Evolutionary conservation across 1,284 basidiomycete genomes (phyloP), one percentile per base, ranked within the genome.

Genomic region (Sphagnurus paluster): DNA sequence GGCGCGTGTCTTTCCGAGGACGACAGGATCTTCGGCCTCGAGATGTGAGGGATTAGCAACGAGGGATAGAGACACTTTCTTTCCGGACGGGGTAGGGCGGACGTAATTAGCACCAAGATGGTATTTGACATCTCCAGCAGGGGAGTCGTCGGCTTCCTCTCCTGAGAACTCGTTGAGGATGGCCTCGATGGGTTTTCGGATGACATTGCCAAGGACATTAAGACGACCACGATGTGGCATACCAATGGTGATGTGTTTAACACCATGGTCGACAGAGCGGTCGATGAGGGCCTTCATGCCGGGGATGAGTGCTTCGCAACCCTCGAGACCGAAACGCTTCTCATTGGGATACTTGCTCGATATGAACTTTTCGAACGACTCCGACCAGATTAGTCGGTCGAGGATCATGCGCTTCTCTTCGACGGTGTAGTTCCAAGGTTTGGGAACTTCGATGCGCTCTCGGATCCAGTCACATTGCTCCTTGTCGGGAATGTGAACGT

Each of bases 251-350:
- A 99, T 87, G 62, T 93, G 86, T 70, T 95, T 94, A 59, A 98
- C 87, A 43, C 97, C 97, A 57, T 90, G 79, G 59, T 99, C 96
- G 61, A 99, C 97, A 14, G 95, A 95, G 51, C 94, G 89, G 70
- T 99, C 97, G 58, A 99, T 98, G 59, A 99, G 83, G 5, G 93
- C 93, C 76, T 99, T 99, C 93, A 99, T 97, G 60, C 97, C 97
- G 36, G 97, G 97, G 61, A 99, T 91, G 59, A 99, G 84, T 33
- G 93, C 83, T 73, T 99, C 97, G 69, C 94, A 97, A 52, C 97
- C 97, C 71, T 99, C 97, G 44, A 99, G 82, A 71, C 97, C 97
- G 72, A 99, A 99, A 46, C 97, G 90, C 74, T 99, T 99, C 77
- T 99, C 97, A 73, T 98, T 99, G 56, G 97, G 97, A 72, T 94